A percentile compares a stretch with the other conserved stretches of the same genome.
These are phyloP conservation scores for Aspergillus tanneri DNA, from an alignment of 2,329 filamentous ascomycete species.

Conservation along the genomic window DNA sequence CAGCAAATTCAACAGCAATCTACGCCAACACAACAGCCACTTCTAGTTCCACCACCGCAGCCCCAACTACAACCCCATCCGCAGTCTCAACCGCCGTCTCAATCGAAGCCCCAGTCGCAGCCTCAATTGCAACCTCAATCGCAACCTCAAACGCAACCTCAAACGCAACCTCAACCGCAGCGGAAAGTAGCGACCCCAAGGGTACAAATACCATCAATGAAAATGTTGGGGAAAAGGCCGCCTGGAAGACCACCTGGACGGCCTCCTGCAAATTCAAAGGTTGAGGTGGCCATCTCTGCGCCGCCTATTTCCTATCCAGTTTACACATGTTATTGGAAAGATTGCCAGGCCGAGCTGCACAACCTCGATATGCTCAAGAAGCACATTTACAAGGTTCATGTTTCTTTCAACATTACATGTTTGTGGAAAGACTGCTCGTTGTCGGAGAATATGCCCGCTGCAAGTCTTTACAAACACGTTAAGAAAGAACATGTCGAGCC, in stretches of 20 bases:
- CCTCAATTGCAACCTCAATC: background rate
- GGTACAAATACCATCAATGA: background rate
- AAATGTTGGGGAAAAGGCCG: constrained; percentile 15
- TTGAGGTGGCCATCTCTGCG: constrained; percentile 22
- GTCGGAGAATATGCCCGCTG: constrained; percentile 23
- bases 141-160: background rate
- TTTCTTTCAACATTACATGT: constrained; percentile 30
- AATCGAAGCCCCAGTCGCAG: constrained; percentile 3
- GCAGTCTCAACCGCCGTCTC: constrained; percentile 1
- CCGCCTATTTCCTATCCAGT: constrained; percentile 34
- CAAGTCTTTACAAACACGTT: constrained; percentile 53
- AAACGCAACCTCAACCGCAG: background rate
- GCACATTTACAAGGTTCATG: constrained; percentile 59
- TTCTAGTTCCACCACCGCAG: background rate
- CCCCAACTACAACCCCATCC: background rate
- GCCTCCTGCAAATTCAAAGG: constrained; percentile 15
- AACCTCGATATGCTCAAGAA: constrained; percentile 60
- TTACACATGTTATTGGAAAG: constrained; percentile 59
- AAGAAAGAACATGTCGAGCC: constrained; percentile 53
- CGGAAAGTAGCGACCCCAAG: background rate
- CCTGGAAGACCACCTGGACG: constrained; percentile 20
- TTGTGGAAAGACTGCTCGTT: constrained; percentile 27
- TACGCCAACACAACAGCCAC: background rate
- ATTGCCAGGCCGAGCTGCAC: constrained; percentile 59
- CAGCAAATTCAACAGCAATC: constrained; percentile 2